Evolutionary conservation across 176 grass and related monocot species (phyloP), one percentile per base, ranked within the genome.

Genomic region (Carex parvula): DNA sequence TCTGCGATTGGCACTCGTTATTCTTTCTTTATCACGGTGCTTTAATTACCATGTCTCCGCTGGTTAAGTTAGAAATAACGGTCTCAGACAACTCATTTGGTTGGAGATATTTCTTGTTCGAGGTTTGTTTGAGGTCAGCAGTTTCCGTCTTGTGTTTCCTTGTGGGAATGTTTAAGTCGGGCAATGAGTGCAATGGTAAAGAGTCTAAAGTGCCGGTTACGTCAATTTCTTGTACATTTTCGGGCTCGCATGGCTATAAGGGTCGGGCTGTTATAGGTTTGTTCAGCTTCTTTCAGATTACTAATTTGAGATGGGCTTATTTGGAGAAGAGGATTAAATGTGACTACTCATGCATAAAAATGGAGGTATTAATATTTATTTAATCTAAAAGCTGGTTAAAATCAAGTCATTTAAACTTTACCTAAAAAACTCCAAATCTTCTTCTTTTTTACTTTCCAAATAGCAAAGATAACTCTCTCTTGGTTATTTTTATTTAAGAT

Each of bases 91-190:
- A 84, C 86, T 54, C 41, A 88, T 87, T 78, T 80, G 90, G 93
- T 80, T 88, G 84, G 39, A 99, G 81, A 80, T 91, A 92, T 62
- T 48, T 99, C 67, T 84, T 85, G 60, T 74, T 99, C 60, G 85
- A 90, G 63, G 87, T 89, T 62, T 92, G 85, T 80, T 92, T 99
- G 86, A 89, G 83, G 65, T 84, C 86, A 20, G 97, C 97, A 69
- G 93, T 96, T 81, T 96, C 91, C 81, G 85, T 99, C 65, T 91
- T 99, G 41, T 94, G 91, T 92, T 86, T 90, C 63, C 87, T 99
- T 84, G 87, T 85, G 48, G 66, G 85, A 87, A 88, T 87, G 80
- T 85, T 95, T 57, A 62, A 90, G 58, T 54, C 12, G 44, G 78
- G 73, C 78, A 33, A 79, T 79, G 87, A 83, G 12, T 77, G 67